Conservation (phyloP, 75 land plant genomes). For the Pinus taeda region DNA sequence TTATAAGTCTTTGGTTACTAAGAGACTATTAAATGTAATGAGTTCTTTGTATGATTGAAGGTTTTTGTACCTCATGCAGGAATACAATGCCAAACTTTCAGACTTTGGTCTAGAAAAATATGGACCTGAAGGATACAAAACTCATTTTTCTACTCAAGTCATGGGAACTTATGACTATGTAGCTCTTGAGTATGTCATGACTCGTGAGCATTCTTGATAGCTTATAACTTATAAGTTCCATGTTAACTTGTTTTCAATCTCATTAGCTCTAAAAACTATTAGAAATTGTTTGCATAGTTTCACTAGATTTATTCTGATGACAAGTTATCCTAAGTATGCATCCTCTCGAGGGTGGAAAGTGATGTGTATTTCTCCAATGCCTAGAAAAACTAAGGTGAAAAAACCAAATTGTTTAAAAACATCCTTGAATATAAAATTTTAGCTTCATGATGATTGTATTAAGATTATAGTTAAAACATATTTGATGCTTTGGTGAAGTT, state of each 20-base stretch:
- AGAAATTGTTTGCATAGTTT: neutral
- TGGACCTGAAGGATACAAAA: conserved; percentile 17
- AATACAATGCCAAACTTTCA: conserved; percentile 25
- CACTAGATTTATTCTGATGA: neutral
- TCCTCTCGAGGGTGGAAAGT: neutral
- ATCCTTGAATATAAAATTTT: too few relatives aligned
- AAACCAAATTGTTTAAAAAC: neutral
- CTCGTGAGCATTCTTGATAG: conserved; percentile 13
- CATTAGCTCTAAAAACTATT: neutral
- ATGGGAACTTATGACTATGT: conserved; percentile 48
- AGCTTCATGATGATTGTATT: neutral
- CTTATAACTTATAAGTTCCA: too few relatives aligned
- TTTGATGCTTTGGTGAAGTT: neutral
- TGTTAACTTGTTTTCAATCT: neutral
- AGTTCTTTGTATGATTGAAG: neutral
- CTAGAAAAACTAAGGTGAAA: neutral
- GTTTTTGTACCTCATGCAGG: neutral
- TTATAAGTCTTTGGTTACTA: neutral
- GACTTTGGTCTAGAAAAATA: conserved; percentile 31
- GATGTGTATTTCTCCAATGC: neutral
- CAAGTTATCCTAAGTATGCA: neutral
- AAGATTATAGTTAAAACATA: neutral
- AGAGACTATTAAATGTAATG: neutral
- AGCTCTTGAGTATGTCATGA: conserved; percentile 53
- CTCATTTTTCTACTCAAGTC: conserved; percentile 21